Conservation (phyloP, 2,329 filamentous ascomycete genomes). For the Akanthomyces muscarius region DNA sequence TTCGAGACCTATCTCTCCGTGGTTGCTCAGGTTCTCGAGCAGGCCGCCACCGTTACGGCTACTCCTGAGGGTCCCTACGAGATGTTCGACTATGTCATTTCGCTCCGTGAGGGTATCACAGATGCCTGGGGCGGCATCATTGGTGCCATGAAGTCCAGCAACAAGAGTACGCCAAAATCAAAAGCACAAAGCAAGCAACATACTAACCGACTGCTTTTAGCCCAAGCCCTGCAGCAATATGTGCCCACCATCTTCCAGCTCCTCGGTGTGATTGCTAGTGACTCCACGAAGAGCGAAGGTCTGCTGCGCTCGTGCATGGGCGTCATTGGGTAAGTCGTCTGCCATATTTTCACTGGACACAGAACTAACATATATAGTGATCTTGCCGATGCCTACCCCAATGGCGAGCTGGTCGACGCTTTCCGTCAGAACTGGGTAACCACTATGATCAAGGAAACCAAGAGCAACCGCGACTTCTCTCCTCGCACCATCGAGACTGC, state of each 20-base stretch:
- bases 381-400: constrained; percentile 87
- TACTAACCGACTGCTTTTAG: constrained; percentile 43
- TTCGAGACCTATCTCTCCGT: constrained; percentile 93
- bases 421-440: constrained; percentile 93
- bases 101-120: constrained; percentile 94
- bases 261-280: constrained; percentile 72
- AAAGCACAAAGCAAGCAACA: not conserved
- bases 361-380: constrained; percentile 61
- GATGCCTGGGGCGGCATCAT: constrained; percentile 98
- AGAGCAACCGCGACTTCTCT: constrained; percentile 81
- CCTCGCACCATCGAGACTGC: constrained; percentile 87
- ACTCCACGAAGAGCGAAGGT: constrained; percentile 85
- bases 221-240: constrained; percentile 68
- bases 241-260: constrained; percentile 84
- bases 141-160: constrained; percentile 81
- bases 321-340: constrained; percentile 75
- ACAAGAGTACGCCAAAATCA: constrained; percentile 58
- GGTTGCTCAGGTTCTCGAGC: constrained; percentile 89
- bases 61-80: constrained; percentile 81
- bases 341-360: not conserved
- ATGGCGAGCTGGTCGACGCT: constrained; percentile 75
- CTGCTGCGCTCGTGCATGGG: constrained; percentile 94
- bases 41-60: constrained; percentile 79
- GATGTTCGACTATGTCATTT: constrained; percentile 95
- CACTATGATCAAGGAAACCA: constrained; percentile 84